Evolutionary conservation across 768 basidiomycete species (phyloP), one percentile per base, ranked within the genome.

Genomic region (Sarcomyxa edulis): DNA sequence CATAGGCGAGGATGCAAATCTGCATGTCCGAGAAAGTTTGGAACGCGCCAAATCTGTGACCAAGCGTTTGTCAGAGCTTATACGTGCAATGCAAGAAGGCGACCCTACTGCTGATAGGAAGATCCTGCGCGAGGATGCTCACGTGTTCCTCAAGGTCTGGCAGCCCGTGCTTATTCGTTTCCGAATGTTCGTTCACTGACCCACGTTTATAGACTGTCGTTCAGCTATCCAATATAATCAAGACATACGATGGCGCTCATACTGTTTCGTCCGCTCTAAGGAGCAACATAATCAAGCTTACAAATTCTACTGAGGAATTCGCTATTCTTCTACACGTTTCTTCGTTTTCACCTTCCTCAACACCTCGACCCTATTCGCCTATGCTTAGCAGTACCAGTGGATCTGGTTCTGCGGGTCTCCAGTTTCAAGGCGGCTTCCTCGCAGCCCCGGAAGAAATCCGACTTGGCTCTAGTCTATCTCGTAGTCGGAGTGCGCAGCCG

Each of bases 251-350:
- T 35, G 66, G 68, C 16, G 67, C 74, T n/a, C 74, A 81, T 34
- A 73, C 78, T 11, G 60, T 66, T 8, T 50, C 67, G n/a, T 46
- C 76, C 4, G 59, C 68, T 23, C 66, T 94, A 29, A 76, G 86
- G 43, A 72, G 66, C 38, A 78, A 81, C 51, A 80, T 91, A 66
- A 75, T 82, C 27, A 74, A 76, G 46, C 70, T 96, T 40, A 87
- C 84, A 15, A 84, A 87, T 49, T 75, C 82, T 9, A 90, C 91
- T 8, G 82, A 94, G 58, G 89, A 89, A 56, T 85, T 92, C 50
- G 81, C 87, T 34, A 87, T 90, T 47, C 67, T 95, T 33, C 65
- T 94, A 12, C 87, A 90, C 51, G 83, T 91, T 32, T 90, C 91
- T 6, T 88, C 85, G 0, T 79, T 87, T 48, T 76, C 88, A 29